These are phyloP conservation scores for Boletellus deceptivus DNA, from an alignment of 1,284 basidiomycete genomes.

Conservation along the genomic window DNA sequence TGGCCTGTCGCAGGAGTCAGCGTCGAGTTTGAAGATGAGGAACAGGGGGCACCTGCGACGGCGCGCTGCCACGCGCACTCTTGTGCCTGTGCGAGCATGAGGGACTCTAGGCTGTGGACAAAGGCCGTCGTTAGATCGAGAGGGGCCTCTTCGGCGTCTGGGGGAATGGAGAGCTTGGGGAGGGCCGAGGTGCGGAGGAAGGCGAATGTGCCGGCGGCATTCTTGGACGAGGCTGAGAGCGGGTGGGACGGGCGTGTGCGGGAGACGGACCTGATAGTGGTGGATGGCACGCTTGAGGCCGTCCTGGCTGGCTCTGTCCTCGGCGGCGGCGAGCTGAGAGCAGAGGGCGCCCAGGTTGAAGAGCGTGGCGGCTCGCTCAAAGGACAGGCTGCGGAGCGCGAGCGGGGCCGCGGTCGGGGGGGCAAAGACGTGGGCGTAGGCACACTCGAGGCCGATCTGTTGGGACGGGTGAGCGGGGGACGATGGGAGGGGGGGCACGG, in stretches of 20 bases:
- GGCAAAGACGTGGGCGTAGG: constrained; percentile 72
- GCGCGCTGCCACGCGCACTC: constrained; percentile 97
- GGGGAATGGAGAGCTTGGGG: constrained; percentile 53
- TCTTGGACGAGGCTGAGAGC: constrained; percentile 40
- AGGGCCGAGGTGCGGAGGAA: constrained; percentile 61
- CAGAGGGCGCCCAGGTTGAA: constrained; percentile 86
- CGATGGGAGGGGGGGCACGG: constrained; percentile 26
- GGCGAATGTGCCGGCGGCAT: constrained; percentile 73
- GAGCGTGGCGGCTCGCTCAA: constrained; percentile 73
- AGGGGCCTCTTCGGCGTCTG: constrained; percentile 53
- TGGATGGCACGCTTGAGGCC: constrained; percentile 76
- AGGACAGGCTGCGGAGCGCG: constrained; percentile 69
- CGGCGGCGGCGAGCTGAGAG: constrained; percentile 64
- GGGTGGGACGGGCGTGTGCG: background rate
- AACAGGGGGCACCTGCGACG: constrained; percentile 59
- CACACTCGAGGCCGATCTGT: constrained; percentile 76
- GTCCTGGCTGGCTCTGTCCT: constrained; percentile 70
- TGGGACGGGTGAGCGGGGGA: background rate
- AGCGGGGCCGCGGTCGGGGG: constrained; percentile 53
- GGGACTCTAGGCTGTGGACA: constrained; percentile 63
- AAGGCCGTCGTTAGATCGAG: constrained; percentile 67
- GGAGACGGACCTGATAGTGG: constrained; percentile 63
- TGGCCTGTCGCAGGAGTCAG: constrained; percentile 47
- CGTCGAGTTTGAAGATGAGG: background rate
- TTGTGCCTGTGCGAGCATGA: constrained; percentile 94